Percentiles rank a stretch among this genome's conserved stretches.
phyloP scores from a whole-genome alignment of 306 rosid species.

The Sphenostylis stenocarpa region DNA sequence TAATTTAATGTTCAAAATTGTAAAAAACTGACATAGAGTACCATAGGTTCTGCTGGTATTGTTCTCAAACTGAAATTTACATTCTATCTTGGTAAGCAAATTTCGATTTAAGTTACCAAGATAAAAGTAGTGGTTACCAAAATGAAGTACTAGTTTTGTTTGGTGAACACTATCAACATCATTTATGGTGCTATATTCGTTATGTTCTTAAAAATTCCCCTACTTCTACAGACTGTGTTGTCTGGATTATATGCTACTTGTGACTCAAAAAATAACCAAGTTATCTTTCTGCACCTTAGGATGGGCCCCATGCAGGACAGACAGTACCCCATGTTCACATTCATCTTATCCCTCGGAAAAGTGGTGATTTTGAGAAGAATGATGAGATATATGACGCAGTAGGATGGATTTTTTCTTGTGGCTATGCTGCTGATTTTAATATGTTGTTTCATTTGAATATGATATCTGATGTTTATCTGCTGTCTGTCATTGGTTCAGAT shows the following conservation, averaged over 20 bases:
- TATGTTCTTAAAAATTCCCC: neutral
- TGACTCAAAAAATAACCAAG: constrained; percentile 19
- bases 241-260: constrained; percentile 4
- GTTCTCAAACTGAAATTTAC: neutral
- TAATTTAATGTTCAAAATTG: neutral
- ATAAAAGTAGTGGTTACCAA: neutral
- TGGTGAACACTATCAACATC: neutral
- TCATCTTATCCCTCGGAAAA: constrained; percentile 75
- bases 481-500: constrained; percentile 49
- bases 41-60: neutral
- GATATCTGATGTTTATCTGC: neutral
- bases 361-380: constrained; percentile 78
- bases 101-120: neutral
- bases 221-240: neutral
- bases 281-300: constrained; percentile 52
- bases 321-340: constrained; percentile 92
- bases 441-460: neutral
- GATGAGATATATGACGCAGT: constrained; percentile 91
- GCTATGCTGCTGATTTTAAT: neutral
- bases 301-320: constrained; percentile 96
- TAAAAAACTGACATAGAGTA: neutral
- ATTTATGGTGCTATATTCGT: neutral
- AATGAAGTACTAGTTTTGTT: neutral
- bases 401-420: constrained; percentile 31
- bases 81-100: neutral